These are phyloP conservation scores for Punica granatum DNA, from an alignment of 345 rosid genomes.

Conservation along the genomic window DNA sequence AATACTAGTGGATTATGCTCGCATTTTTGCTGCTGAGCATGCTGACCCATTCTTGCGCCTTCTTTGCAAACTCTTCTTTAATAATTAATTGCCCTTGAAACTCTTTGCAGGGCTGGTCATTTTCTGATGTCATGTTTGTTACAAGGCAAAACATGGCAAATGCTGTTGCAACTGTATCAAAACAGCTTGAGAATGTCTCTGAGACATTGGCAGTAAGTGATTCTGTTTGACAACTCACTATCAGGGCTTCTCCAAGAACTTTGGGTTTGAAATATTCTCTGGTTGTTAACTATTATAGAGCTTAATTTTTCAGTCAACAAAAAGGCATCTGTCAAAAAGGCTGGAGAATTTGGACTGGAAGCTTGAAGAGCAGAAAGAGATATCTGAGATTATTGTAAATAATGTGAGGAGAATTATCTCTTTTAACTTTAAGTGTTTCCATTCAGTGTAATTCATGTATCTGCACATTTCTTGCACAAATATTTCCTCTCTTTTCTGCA, in stretches of 20 bases:
- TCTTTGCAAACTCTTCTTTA: background rate
- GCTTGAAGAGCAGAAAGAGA: constrained; percentile 68
- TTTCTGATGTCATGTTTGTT: constrained; percentile 83
- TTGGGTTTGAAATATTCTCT: background rate
- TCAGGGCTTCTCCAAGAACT: background rate
- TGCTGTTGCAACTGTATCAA: constrained; percentile 69
- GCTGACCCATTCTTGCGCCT: background rate
- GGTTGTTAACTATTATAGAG: background rate
- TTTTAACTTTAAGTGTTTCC: background rate
- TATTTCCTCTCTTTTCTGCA: background rate
- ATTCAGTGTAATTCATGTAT: background rate
- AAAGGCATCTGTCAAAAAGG: constrained; percentile 68
- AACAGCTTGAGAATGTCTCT: constrained; percentile 74
- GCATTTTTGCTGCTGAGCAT: background rate
- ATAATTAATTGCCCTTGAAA: background rate
- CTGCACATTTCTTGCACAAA: background rate
- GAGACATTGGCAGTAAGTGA: constrained; percentile 63
- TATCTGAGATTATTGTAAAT: constrained; percentile 52
- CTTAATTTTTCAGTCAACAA: constrained; percentile 58
- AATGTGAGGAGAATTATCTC: constrained; percentile 21
- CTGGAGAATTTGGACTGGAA: constrained; percentile 80
- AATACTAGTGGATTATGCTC: constrained; percentile 8
- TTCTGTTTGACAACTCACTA: background rate
- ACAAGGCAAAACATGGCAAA: constrained; percentile 83
- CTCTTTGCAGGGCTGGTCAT: constrained; percentile 66